phyloP scores from a whole-genome alignment of 169 alveolate genomes.

The Eimeria maxima region DNA sequence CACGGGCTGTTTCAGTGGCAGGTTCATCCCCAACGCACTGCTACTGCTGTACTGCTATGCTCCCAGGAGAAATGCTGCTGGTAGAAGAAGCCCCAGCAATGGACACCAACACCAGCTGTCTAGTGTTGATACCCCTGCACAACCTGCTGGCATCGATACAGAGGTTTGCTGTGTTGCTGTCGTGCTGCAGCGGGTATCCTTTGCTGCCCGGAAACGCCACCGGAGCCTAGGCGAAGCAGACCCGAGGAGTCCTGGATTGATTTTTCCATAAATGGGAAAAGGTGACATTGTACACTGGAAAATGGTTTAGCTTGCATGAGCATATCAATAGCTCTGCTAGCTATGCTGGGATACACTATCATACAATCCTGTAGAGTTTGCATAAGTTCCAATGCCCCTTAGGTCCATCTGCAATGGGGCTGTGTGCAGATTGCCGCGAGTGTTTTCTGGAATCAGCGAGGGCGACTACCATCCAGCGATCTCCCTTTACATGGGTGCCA shows the following conservation, averaged over 20 bases:
- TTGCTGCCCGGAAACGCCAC: slow-evolving; percentile 91
- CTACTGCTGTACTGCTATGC: too few species aligned
- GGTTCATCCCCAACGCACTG: not conserved
- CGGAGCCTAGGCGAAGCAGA: slow-evolving; percentile 77
- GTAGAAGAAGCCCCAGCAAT: not conserved
- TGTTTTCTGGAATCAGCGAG: slow-evolving; percentile 86
- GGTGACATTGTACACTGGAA: slow-evolving; percentile 39
- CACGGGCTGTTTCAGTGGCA: not conserved
- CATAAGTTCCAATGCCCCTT: too few species aligned
- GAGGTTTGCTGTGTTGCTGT: not conserved
- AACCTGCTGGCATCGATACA: not conserved
- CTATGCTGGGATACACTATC: too few species aligned
- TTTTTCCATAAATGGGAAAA: slow-evolving; percentile 90
- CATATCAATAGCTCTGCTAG: not conserved
- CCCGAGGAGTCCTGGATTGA: slow-evolving; percentile 88
- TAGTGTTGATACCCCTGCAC: not conserved
- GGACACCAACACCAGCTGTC: not conserved
- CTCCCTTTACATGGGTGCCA: slow-evolving; percentile 93
- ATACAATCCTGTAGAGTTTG: too few species aligned
- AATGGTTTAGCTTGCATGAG: not conserved
- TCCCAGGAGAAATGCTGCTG: not conserved
- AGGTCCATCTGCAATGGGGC: not conserved
- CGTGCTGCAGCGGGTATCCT: slow-evolving; percentile 88
- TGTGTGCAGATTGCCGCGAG: slow-evolving; percentile 85
- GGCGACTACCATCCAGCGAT: slow-evolving; percentile 93